These are phyloP conservation scores for Capillidium rhysosporum DNA, from an alignment of 371 early-diverging fungal species.

Conservation along the genomic window DNA sequence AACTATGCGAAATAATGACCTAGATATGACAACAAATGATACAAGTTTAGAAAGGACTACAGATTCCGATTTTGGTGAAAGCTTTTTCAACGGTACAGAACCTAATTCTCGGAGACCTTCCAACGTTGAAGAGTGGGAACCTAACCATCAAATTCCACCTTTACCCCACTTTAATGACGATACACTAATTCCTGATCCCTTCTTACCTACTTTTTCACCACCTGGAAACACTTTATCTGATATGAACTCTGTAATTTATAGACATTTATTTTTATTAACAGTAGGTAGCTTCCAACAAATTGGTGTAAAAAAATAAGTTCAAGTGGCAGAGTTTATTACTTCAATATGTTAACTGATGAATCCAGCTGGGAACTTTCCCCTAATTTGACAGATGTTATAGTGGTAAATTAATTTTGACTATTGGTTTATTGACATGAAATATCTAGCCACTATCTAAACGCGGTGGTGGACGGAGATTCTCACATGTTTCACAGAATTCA, in stretches of 20 bases:
- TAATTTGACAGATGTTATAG: neutral
- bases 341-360: conserved; percentile 43
- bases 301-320: conserved; percentile 31
- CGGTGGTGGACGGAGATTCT: neutral
- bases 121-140: conserved; percentile 1
- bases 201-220: neutral
- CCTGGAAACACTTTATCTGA: conserved; percentile 3
- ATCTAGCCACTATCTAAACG: neutral
- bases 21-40: neutral
- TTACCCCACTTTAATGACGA: neutral
- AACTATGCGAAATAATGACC: neutral
- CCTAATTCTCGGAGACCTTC: neutral
- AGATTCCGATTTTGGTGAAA: too few relatives aligned
- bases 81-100: neutral
- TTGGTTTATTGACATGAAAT: too few relatives aligned
- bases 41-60: neutral
- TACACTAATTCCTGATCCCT: neutral
- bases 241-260: neutral
- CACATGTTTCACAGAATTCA: neutral
- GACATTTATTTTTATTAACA: neutral
- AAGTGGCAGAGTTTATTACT: conserved; percentile 45
- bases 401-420: neutral
- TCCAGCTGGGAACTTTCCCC: conserved; percentile 28
- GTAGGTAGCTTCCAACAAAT: conserved; percentile 22
- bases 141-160: neutral